Percentiles rank a stretch among this genome's conserved stretches.
phyloP scores from a whole-genome alignment of 164 flowering plant genomes.

The Aristolochia contorta region DNA sequence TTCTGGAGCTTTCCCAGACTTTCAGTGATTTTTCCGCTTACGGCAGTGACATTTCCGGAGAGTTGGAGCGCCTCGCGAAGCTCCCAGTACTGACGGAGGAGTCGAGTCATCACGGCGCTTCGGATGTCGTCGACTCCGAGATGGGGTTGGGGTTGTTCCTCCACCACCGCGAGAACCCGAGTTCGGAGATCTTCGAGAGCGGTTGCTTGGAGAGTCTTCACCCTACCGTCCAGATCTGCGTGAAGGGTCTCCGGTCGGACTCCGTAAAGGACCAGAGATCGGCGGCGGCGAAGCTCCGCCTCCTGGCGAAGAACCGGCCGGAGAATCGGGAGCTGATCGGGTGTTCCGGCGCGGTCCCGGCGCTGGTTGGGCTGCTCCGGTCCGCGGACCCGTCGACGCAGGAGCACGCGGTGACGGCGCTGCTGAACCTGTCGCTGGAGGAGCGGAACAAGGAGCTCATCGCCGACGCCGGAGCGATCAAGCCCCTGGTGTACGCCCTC shows the following conservation, averaged over 20 bases:
- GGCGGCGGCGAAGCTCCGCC: constrained; percentile 73
- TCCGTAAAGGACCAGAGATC: constrained; percentile 56
- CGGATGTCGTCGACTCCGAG: constrained; percentile 10
- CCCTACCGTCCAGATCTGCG: constrained; percentile 64
- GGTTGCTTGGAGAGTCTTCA: constrained; percentile 73
- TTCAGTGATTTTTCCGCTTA: constrained; percentile 75
- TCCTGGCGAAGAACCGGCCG: constrained; percentile 77
- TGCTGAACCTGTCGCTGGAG: constrained; percentile 73
- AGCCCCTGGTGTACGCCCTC: constrained; percentile 69
- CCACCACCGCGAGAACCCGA: background rate
- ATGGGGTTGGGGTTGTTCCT: constrained; percentile 11
- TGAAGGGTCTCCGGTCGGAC: constrained; percentile 48
- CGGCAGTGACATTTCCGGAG: constrained; percentile 92
- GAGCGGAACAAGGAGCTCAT: constrained; percentile 47
- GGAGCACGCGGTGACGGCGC: constrained; percentile 87
- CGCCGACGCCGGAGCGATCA: constrained; percentile 53
- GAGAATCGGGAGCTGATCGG: constrained; percentile 86
- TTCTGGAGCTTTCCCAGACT: constrained; percentile 65
- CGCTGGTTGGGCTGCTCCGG: constrained; percentile 57
- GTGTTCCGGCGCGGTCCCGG: constrained; percentile 79
- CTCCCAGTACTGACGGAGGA: constrained; percentile 36
- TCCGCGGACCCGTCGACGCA: constrained; percentile 77
- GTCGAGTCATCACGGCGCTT: background rate
- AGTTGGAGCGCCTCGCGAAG: constrained; percentile 66
- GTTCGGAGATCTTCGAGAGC: constrained; percentile 51